Conservation (phyloP, 2,329 filamentous ascomycete species). For the Beauveria varroae region DNA sequence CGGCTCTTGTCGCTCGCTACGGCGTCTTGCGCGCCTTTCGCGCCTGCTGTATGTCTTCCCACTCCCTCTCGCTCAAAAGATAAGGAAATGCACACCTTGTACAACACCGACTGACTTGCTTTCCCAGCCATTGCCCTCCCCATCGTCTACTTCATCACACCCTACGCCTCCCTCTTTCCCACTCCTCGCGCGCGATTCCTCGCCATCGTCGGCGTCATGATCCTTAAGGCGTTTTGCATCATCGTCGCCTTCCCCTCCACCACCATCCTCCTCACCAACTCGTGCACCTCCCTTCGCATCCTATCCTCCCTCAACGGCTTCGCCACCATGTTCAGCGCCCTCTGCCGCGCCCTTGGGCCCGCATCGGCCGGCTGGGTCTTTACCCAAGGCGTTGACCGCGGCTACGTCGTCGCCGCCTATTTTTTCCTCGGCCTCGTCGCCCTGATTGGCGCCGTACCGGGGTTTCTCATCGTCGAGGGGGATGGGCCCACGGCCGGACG, state of each 20-base stretch:
- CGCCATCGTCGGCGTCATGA: conserved; percentile 60
- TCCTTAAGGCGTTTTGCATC: conserved; percentile 64
- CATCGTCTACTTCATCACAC: conserved; percentile 70
- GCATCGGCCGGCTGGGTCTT: conserved; percentile 67
- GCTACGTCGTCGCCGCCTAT: conserved; percentile 74
- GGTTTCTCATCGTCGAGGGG: conserved; percentile 67
- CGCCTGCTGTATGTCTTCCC: conserved; percentile 39
- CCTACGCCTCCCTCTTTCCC: conserved; percentile 64
- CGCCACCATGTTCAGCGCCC: conserved; percentile 71
- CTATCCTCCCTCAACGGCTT: conserved; percentile 88
- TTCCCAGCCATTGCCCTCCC: conserved; percentile 58
- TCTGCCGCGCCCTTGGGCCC: conserved; percentile 75
- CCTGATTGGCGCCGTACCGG: conserved; percentile 59
- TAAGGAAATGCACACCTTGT: too few relatives aligned
- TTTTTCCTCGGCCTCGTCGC: conserved; percentile 65
- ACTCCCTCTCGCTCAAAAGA: neutral
- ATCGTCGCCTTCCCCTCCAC: conserved; percentile 86
- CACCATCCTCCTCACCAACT: conserved; percentile 88
- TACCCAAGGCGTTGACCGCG: conserved; percentile 64
- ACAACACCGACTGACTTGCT: too few relatives aligned
- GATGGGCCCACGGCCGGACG: conserved; percentile 48
- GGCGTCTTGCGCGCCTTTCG: conserved; percentile 71
- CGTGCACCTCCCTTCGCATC: conserved; percentile 61
- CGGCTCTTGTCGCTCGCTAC: conserved; percentile 61
- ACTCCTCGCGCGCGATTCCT: conserved; percentile 42